phyloP scores from a whole-genome alignment of 2,329 filamentous ascomycete species.

The Chaetomium strumarium region DNA sequence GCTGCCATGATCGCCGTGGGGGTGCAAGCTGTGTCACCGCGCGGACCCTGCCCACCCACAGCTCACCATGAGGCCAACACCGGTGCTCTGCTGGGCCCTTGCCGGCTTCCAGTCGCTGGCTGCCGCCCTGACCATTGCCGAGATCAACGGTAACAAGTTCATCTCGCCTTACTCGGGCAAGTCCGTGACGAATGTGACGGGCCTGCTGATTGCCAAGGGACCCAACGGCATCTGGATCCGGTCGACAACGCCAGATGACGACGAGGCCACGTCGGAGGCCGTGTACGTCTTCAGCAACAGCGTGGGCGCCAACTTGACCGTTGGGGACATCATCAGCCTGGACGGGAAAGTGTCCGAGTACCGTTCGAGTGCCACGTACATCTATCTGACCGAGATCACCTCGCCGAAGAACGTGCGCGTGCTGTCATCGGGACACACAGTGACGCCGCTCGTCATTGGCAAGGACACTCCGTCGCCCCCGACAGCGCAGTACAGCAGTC shows the following conservation, averaged over 20 bases:
- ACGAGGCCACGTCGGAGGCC: constrained; percentile 55
- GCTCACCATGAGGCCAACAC: constrained; percentile 18
- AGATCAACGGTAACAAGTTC: constrained; percentile 62
- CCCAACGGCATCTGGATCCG: constrained; percentile 59
- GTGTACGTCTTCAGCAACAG: constrained; percentile 57
- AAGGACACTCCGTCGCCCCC: constrained; percentile 52
- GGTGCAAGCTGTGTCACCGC: not conserved
- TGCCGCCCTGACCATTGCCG: constrained; percentile 44
- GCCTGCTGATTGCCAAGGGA: constrained; percentile 59
- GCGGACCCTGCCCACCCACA: not conserved
- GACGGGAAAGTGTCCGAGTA: constrained; percentile 54
- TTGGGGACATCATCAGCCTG: constrained; percentile 58
- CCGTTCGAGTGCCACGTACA: constrained; percentile 49
- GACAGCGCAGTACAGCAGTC: constrained; percentile 52
- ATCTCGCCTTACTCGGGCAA: constrained; percentile 55
- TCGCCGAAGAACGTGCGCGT: constrained; percentile 48
- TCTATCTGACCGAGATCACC: constrained; percentile 59
- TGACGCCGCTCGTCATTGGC: constrained; percentile 56
- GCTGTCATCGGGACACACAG: constrained; percentile 47
- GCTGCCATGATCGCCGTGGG: not conserved
- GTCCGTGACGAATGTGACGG: constrained; percentile 52
- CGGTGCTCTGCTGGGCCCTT: constrained; percentile 14
- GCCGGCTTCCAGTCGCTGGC: constrained; percentile 22
- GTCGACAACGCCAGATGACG: constrained; percentile 50
- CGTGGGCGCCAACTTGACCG: constrained; percentile 45